Base-by-base conservation (phyloP, 495 filamentous ascomycete species). In the Hapsidospora chrysogenum region DNA sequence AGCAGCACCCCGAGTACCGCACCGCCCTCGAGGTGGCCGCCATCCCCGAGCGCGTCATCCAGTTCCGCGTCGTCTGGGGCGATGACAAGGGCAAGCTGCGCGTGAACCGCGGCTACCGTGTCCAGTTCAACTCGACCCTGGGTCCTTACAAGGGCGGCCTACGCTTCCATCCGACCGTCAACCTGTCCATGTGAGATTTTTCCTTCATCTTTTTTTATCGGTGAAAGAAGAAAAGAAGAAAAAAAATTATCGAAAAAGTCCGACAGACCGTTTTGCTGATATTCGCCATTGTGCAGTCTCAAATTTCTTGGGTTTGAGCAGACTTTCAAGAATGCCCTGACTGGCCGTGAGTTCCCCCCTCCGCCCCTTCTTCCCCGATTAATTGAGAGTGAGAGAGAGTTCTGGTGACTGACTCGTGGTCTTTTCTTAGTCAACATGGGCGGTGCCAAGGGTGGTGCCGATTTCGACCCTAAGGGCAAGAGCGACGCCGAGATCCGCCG, bases 391-490 rank as follows among this genome's bases (percentile, higher is more conserved):
- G 14, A 6, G 17, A 32, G 14, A 17, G 14, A 32, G 6, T 6
- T 11, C 6, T 26, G 6, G 6, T 6, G 23, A 18, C 15, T 19
- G n/a, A 17, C 14, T 20, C 2, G n/a, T 25, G 9, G 9, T 4
- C 15, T 29, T 11, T 36, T 14, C 37, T n/a, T n/a, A 85, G 82
- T 96, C 53, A 89, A 74, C 69, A 96, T 97, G 74, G 89, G 89
- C 42, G 89, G 89, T 66, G 89, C 82, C 49, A 97, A 97, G 70
- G 89, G 89, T 63, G 89, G 89, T 46, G 79, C 89, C 56, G 89
- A 97, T 69, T 97, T 97, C 59, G 85, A 97, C 66, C 89, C 89
- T 55, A 97, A 97, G 73, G 86, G 85, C 67, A 97, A 95, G 72
- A 78, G 76, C 37, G 87, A 97, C 58, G 79, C 73, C 53, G 89